phyloP scores from a whole-genome alignment of 352 stramenopile genomes.

The Pelagophyceae sp. region DNA sequence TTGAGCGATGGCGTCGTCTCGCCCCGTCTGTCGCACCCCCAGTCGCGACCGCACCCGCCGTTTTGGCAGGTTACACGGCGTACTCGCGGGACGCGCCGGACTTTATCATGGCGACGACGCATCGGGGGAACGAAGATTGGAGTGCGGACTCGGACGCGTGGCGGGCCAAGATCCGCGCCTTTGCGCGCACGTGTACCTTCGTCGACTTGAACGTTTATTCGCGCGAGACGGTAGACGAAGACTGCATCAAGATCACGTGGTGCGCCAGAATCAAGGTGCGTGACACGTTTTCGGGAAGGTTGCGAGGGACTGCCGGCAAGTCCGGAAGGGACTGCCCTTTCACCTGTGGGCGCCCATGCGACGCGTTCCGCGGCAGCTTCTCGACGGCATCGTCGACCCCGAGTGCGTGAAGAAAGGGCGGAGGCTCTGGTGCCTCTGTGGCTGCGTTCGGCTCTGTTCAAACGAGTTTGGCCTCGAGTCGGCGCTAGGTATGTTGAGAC shows the following conservation, averaged over 20 bases:
- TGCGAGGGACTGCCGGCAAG: too few species aligned
- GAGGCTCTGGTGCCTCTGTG: too few species aligned
- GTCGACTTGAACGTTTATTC: neutral
- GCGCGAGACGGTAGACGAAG: neutral
- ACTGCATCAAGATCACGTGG: conserved; percentile 1
- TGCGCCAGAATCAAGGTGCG: neutral
- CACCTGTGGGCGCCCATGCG: neutral
- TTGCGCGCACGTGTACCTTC: neutral
- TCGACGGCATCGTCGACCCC: conserved; percentile 1
- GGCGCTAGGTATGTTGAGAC: conserved; percentile 14
- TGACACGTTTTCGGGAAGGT: too few species aligned
- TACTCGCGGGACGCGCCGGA: neutral
- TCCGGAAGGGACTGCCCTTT: too few species aligned
- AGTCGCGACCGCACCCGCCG: too few species aligned
- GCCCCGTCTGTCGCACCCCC: too few species aligned
- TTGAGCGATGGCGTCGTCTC: neutral
- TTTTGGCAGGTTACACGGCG: neutral
- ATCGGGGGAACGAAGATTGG: conserved; percentile 10
- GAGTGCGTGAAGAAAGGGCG: too few species aligned
- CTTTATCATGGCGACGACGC: conserved; percentile 20
- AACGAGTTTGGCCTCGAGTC: too few species aligned
- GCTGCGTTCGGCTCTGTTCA: too few species aligned
- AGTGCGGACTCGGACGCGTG: neutral
- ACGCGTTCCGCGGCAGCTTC: neutral
- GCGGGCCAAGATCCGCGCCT: neutral